phyloP scores from a whole-genome alignment of 1,284 basidiomycete genomes.

The Kwoniella shivajii region DNA sequence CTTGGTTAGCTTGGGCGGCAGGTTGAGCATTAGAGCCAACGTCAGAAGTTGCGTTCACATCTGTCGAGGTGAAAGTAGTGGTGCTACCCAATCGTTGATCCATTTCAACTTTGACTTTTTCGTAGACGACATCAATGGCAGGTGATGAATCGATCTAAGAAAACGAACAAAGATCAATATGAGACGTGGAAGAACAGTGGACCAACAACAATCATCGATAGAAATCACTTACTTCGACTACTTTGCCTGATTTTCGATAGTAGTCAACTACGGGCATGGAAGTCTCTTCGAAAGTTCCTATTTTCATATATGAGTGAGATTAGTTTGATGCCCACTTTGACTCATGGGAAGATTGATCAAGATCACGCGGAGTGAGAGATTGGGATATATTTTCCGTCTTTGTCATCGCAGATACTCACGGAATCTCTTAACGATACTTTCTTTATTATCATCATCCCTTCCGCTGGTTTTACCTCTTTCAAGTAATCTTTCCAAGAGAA shows the following conservation, averaged over 20 bases:
- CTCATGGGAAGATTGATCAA: too few relatives aligned
- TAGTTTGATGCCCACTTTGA: too few relatives aligned
- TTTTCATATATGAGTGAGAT: not conserved
- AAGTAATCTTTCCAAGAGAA: slow-evolving; percentile 82
- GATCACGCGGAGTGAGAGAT: too few relatives aligned
- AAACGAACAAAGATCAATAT: not conserved
- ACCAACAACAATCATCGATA: not conserved
- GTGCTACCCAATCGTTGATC: slow-evolving; percentile 41
- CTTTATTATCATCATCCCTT: slow-evolving; percentile 91
- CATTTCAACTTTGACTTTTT: slow-evolving; percentile 63
- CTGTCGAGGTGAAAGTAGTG: not conserved
- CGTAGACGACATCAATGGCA: slow-evolving; percentile 73
- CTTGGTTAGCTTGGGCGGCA: not conserved
- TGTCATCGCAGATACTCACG: slow-evolving; percentile 64
- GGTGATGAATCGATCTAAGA: slow-evolving; percentile 74
- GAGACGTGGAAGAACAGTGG: not conserved
- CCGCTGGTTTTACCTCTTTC: slow-evolving; percentile 93
- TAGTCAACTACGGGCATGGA: slow-evolving; percentile 96
- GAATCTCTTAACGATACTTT: slow-evolving; percentile 97
- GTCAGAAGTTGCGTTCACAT: not conserved
- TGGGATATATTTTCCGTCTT: too few relatives aligned
- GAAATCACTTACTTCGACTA: slow-evolving; percentile 68
- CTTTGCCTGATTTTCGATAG: slow-evolving; percentile 71
- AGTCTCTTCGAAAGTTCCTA: slow-evolving; percentile 85
- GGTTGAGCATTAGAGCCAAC: not conserved